phyloP scores from a whole-genome alignment of 2,329 filamentous ascomycete genomes.

The Colletotrichum melonis region DNA sequence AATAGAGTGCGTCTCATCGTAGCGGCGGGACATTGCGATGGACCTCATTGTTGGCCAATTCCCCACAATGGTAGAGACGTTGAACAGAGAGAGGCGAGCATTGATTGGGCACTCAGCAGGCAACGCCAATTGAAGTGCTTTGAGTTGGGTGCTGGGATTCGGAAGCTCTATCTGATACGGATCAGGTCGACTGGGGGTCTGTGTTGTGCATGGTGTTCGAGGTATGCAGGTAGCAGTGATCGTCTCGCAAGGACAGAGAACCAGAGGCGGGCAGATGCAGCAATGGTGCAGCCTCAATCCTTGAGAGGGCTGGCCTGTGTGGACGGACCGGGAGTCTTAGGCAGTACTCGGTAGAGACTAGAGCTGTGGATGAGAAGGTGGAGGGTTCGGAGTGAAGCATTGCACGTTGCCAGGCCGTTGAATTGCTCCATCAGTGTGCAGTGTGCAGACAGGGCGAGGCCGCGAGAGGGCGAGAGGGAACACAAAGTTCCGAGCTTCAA shows the following conservation, averaged over 20 bases:
- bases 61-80: conserved; percentile 9
- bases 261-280: conserved; percentile 29
- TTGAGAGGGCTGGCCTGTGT: neutral
- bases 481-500: conserved; percentile 16
- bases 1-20: conserved; percentile 13
- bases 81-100: neutral
- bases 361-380: conserved; percentile 13
- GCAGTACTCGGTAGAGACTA: neutral
- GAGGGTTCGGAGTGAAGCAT: neutral
- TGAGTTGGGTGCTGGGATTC: neutral
- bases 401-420: conserved; percentile 23
- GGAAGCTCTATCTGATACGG: conserved; percentile 29
- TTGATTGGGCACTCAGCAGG: neutral
- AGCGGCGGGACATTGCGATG: conserved; percentile 27
- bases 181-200: conserved; percentile 21
- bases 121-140: neutral
- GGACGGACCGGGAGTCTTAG: neutral
- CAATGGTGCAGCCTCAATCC: conserved; percentile 29
- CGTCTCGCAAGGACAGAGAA: conserved; percentile 15
- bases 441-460: conserved; percentile 21
- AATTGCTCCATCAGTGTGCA: conserved; percentile 27
- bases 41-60: conserved; percentile 3
- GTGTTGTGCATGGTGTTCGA: conserved; percentile 31
- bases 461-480: conserved; percentile 7
- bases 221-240: conserved; percentile 16